phyloP scores from a whole-genome alignment of 2,329 filamentous ascomycete species.

The Hypoxylon sp. region DNA sequence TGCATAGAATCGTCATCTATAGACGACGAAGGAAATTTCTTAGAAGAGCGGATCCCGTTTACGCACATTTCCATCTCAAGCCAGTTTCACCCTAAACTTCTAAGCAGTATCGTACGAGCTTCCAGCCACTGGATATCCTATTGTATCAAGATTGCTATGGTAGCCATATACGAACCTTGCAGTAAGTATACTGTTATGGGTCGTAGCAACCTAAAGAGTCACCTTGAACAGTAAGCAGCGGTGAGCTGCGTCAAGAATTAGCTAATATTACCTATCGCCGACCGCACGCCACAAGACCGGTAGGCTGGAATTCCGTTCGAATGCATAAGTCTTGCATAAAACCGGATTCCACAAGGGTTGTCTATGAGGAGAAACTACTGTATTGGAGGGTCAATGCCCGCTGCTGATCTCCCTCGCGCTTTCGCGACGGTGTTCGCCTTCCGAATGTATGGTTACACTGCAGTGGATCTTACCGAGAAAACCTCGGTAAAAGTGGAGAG shows the following conservation, averaged over 20 bases:
- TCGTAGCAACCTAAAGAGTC: background rate
- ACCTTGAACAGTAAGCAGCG: background rate
- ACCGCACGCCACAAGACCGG: background rate
- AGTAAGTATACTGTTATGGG: background rate
- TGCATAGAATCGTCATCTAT: background rate
- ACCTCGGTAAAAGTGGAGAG: conserved; percentile 23
- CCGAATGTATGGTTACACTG: conserved; percentile 8
- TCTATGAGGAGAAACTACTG: background rate
- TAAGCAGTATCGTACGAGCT: background rate
- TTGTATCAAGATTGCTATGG: background rate
- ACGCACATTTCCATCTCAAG: background rate
- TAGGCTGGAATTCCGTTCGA: background rate
- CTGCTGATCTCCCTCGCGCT: conserved; percentile 13
- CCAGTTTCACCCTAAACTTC: background rate
- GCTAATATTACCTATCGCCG: conserved; percentile 1
- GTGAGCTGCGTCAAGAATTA: background rate
- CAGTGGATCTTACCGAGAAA: conserved; percentile 6
- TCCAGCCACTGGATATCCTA: background rate
- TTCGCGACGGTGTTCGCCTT: conserved; percentile 26
- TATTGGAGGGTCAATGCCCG: conserved; percentile 2
- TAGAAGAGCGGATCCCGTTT: background rate
- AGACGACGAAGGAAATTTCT: background rate
- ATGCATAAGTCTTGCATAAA: conserved; percentile 13
- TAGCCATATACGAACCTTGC: background rate
- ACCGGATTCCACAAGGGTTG: background rate